These are phyloP conservation scores for Cladochytrium replicatum DNA, from an alignment of 192 early-diverging fungal genomes.

Conservation along the genomic window DNA sequence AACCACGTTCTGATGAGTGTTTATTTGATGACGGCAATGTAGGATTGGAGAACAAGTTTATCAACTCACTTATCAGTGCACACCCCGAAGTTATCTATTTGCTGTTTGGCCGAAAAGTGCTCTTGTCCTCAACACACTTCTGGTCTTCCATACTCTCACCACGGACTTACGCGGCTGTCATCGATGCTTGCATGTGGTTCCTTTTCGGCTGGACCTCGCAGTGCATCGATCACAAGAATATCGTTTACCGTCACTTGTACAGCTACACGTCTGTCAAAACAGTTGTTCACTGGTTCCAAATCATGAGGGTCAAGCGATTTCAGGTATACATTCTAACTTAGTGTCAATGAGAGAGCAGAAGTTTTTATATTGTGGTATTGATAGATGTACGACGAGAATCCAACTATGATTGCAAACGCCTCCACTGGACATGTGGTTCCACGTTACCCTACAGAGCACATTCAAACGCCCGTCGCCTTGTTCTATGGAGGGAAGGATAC, in stretches of 20 bases:
- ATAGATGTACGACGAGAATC: conserved; percentile 86
- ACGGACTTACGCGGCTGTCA: conserved; percentile 58
- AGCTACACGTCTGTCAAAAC: conserved; percentile 82
- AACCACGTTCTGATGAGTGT: neutral
- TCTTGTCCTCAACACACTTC: conserved; percentile 66
- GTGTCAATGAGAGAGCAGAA: neutral
- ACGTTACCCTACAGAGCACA: conserved; percentile 65
- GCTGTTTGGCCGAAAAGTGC: conserved; percentile 75
- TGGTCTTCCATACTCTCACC: conserved; percentile 76
- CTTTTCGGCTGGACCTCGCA: conserved; percentile 79
- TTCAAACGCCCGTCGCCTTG: conserved; percentile 76
- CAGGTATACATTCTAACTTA: conserved; percentile 28
- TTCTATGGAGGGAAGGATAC: conserved; percentile 87
- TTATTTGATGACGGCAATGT: neutral
- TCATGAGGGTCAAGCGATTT: conserved; percentile 71
- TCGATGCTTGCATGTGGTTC: conserved; percentile 60
- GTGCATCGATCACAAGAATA: conserved; percentile 62
- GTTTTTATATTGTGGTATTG: neutral
- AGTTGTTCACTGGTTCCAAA: conserved; percentile 80
- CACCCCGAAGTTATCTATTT: conserved; percentile 81
- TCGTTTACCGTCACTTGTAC: conserved; percentile 79
- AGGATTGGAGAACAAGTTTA: conserved; percentile 67
- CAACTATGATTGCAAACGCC: conserved; percentile 42
- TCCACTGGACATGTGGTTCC: conserved; percentile 53
- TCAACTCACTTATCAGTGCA: conserved; percentile 73